Conservation (phyloP, 306 rosid species). For the Ceratonia siliqua region DNA sequence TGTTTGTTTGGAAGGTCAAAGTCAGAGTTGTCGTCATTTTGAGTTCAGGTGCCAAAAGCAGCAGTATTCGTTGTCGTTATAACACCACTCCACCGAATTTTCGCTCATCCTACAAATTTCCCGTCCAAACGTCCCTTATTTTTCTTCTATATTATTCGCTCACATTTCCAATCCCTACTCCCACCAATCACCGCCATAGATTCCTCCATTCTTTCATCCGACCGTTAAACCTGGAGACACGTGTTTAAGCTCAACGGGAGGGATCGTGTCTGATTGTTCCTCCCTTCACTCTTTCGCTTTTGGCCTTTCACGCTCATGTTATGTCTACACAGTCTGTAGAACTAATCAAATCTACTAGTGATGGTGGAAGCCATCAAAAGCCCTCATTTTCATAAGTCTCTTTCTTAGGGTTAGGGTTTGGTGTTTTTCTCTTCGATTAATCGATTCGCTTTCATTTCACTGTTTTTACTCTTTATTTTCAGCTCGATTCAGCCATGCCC, state of each 20-base stretch:
- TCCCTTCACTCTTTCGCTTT: conserved; percentile 13
- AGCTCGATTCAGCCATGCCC: background rate
- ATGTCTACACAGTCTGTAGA: conserved; percentile 35
- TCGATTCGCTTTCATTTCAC: background rate
- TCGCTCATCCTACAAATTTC: background rate
- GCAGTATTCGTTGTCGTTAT: background rate
- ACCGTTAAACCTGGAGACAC: background rate
- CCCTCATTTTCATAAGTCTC: conserved; percentile 37
- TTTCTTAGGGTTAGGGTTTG: background rate
- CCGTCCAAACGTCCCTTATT: background rate
- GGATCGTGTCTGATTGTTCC: conserved; percentile 9
- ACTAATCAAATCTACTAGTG: conserved; percentile 34
- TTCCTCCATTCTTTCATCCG: background rate
- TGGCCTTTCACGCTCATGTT: conserved; percentile 18
- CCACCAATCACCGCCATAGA: background rate
- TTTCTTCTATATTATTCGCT: background rate
- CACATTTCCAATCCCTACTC: background rate
- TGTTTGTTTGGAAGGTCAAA: background rate
- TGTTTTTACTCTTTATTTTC: background rate
- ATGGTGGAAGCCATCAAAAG: conserved; percentile 46
- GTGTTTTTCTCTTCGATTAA: background rate
- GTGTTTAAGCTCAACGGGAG: background rate
- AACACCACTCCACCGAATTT: background rate
- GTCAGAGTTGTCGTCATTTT: conserved; percentile 5
- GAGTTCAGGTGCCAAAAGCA: background rate